Evolutionary conservation across 2,329 filamentous ascomycete genomes (phyloP), one percentile per base, ranked within the genome.

Genomic region (Sordariomycetes sp.): DNA sequence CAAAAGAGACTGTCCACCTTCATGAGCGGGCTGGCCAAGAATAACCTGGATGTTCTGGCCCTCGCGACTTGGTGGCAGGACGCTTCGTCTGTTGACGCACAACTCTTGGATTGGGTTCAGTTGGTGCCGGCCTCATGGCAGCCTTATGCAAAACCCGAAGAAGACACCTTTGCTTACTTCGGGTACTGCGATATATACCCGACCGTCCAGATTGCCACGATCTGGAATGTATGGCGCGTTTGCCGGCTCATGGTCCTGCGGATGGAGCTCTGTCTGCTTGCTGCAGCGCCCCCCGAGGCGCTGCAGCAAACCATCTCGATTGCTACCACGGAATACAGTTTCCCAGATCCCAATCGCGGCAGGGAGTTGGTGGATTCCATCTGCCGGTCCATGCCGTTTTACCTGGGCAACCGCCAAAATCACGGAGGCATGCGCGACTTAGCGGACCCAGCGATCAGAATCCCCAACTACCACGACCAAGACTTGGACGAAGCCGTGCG

Each of bases 221-320:
- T 42, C 30, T 43, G 41, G 41, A 43, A 43, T 34, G 35, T 39
- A 29, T 43, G 41, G 41, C 38, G 41, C 18, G 26, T 37, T 23
- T 42, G 30, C 34, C 41, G 34, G 29, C 33, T 42, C 29, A 33
- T 41, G 36, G 32, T 41, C 29, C 17, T 42, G 34, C 36, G 32
- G 27, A 35, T 42, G 35, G 16, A 32, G 27, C 32, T 41, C 11
- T 37, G 31, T 33, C 33, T 39, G 19, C 33, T 42, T 33, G 23
- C 35, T 29, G 36, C 32, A 20, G 28, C 21, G 21, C 27, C 27
- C 24, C 38, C 38, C 27, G 30, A 36, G 33, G 18, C 23, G 24
- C 31, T 39, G 40, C 31, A 39, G 21, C 25, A 21, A 25, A 29
- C 24, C 32, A 39, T 37, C 15, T 37, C 21, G 29, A 33, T 26